These are phyloP conservation scores for Suillus luteus DNA, from an alignment of 768 basidiomycete species.

Conservation along the genomic window DNA sequence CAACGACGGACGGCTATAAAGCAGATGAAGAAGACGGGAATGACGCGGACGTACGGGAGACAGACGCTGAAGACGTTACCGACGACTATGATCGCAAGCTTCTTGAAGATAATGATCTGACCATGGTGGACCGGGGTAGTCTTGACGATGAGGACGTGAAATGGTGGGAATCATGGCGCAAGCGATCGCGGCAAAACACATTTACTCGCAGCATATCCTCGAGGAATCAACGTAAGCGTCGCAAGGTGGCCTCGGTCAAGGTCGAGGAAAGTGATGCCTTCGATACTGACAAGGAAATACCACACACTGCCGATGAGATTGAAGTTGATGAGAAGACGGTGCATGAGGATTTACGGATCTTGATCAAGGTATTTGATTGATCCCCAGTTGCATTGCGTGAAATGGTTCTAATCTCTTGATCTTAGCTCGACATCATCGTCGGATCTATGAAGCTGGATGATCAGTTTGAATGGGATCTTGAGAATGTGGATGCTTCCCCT, in stretches of 20 bases:
- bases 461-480: constrained; percentile 97
- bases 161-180: constrained; percentile 80
- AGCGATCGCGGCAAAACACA: constrained; percentile 39
- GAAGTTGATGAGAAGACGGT: constrained; percentile 64
- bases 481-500: constrained; percentile 75
- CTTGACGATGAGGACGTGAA: constrained; percentile 50
- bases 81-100: constrained; percentile 29
- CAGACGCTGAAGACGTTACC: constrained; percentile 7
- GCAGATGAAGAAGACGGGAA: constrained; percentile 33
- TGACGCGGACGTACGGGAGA: constrained; percentile 19
- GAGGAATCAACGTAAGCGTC: constrained; percentile 41
- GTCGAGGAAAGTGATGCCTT: constrained; percentile 24
- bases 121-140: constrained; percentile 37
- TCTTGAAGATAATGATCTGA: constrained; percentile 26
- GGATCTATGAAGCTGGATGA: constrained; percentile 93
- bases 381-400: constrained; percentile 14
- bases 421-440: constrained; percentile 91
- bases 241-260: constrained; percentile 40
- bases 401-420: constrained; percentile 4
- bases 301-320: constrained; percentile 61
- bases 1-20: constrained; percentile 23
- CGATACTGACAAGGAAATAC: constrained; percentile 41
- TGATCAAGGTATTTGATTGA: constrained; percentile 73
- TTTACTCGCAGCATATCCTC: constrained; percentile 26
- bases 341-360: constrained; percentile 87